Conservation (phyloP, 192 early-diverging fungal species). For the Backusella liffmaniae region DNA sequence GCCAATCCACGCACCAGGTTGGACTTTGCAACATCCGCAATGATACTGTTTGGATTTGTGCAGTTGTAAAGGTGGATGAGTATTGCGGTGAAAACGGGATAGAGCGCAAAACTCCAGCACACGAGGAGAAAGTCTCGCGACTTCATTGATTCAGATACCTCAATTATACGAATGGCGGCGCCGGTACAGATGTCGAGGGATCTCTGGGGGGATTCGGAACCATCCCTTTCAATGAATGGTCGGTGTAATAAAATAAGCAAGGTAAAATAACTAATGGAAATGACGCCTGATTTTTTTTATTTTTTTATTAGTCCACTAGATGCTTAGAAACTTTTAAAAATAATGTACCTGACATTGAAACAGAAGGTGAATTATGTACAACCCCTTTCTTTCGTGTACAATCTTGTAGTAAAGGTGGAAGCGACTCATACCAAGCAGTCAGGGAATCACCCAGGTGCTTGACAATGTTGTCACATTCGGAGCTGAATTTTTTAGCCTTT, state of each 20-base stretch:
- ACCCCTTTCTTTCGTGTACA: not conserved
- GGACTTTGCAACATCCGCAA: constrained; percentile 16
- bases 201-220: constrained; percentile 20
- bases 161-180: constrained; percentile 29
- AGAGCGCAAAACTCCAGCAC: constrained; percentile 24
- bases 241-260: constrained; percentile 51
- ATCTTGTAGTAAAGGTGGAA: constrained; percentile 22
- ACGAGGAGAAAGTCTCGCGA: constrained; percentile 28
- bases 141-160: constrained; percentile 33
- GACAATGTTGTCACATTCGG: constrained; percentile 30
- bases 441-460: constrained; percentile 21
- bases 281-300: constrained; percentile 17
- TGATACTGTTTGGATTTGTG: not conserved
- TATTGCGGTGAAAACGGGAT: constrained; percentile 17
- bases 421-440: constrained; percentile 21
- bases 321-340: too few species aligned
- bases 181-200: constrained; percentile 35
- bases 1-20: constrained; percentile 12
- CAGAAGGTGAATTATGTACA: constrained; percentile 4
- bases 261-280: constrained; percentile 47
- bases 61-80: constrained; percentile 24
- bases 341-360: constrained; percentile 26
- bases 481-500: constrained; percentile 25
- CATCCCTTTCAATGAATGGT: constrained; percentile 42
- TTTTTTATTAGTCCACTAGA: too few species aligned